A percentile compares a stretch with the other conserved stretches of the same genome.
phyloP scores from a whole-genome alignment of 139 green algal species.

The Desmodesmus armatus region DNA sequence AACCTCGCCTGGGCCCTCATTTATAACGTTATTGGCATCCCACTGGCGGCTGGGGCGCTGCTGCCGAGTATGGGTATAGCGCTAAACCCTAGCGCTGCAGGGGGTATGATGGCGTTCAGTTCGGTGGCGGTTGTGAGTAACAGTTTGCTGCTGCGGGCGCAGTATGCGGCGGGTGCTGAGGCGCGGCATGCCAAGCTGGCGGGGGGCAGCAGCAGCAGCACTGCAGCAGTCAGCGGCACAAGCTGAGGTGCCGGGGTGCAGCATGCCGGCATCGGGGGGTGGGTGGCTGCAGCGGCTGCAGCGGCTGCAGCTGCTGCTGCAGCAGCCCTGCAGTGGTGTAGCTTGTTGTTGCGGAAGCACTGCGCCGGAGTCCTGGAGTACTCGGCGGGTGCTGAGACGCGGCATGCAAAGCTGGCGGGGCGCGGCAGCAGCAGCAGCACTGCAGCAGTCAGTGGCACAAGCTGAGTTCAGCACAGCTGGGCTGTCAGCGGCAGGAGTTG shows the following conservation, averaged over 20 bases:
- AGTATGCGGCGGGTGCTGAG: slow-evolving; percentile 19
- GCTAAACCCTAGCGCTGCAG: slow-evolving; percentile 86
- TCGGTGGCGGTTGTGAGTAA: slow-evolving; percentile 93
- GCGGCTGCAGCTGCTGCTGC: no score
- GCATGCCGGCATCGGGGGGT: no score
- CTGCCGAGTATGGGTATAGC: slow-evolving; percentile 84
- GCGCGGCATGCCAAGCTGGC: background rate
- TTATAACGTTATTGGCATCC: slow-evolving; percentile 96
- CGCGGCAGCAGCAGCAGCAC: no score
- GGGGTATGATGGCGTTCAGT: slow-evolving; percentile 92
- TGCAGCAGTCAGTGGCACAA: no score
- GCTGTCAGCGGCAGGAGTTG: background rate
- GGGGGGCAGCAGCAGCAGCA: background rate
- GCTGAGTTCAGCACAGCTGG: no score
- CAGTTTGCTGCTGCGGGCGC: slow-evolving; percentile 80
- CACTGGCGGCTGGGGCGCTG: slow-evolving; percentile 88
- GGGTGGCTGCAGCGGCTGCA: background rate
- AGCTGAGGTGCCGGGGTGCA: background rate
- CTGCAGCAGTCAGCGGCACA: background rate
- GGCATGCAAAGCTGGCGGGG: no score
- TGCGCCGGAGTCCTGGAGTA: no score
- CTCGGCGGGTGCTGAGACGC: no score
- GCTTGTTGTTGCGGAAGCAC: no score
- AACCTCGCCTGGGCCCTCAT: slow-evolving; percentile 95
- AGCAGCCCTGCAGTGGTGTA: no score